phyloP scores from a whole-genome alignment of 305 asterid genomes.

The Rubia tinctorum region DNA sequence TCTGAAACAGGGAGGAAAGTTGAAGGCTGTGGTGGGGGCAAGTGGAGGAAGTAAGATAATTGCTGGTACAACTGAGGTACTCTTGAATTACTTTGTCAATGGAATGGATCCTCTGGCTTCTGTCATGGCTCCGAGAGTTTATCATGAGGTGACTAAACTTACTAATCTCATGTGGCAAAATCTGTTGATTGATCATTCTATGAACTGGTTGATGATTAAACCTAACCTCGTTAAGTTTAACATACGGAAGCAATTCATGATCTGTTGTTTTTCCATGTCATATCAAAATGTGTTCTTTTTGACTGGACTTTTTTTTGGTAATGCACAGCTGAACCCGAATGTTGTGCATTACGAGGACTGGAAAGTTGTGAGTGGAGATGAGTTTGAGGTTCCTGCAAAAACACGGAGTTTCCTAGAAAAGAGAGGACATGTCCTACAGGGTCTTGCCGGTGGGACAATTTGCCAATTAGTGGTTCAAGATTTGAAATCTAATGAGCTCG shows the following conservation, averaged over 20 bases:
- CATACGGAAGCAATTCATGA: neutral
- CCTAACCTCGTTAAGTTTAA: neutral
- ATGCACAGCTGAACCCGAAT: conserved; percentile 56
- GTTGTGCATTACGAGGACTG: conserved; percentile 62
- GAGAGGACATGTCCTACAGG: conserved; percentile 53
- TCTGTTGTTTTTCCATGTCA: neutral
- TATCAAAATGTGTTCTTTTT: neutral
- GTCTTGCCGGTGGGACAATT: conserved; percentile 53
- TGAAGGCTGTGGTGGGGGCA: conserved; percentile 61
- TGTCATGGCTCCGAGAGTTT: conserved; percentile 61
- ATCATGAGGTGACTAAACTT: conserved; percentile 55
- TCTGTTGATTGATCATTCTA: neutral
- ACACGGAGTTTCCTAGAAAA: conserved; percentile 33
- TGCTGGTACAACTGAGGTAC: conserved; percentile 49
- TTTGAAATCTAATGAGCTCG: conserved; percentile 33
- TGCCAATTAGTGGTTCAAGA: conserved; percentile 60
- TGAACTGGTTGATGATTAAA: neutral
- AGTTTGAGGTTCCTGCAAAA: conserved; percentile 42
- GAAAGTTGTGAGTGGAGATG: conserved; percentile 60
- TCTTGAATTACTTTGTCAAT: conserved; percentile 41
- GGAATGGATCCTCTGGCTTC: conserved; percentile 66
- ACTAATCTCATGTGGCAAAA: neutral
- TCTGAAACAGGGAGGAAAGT: conserved; percentile 32
- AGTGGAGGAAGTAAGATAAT: conserved; percentile 59
- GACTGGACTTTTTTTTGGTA: neutral